Percentiles rank a stretch among this genome's conserved stretches.
phyloP scores from a whole-genome alignment of 768 basidiomycete species.

The Nevesoporus exiguus region DNA sequence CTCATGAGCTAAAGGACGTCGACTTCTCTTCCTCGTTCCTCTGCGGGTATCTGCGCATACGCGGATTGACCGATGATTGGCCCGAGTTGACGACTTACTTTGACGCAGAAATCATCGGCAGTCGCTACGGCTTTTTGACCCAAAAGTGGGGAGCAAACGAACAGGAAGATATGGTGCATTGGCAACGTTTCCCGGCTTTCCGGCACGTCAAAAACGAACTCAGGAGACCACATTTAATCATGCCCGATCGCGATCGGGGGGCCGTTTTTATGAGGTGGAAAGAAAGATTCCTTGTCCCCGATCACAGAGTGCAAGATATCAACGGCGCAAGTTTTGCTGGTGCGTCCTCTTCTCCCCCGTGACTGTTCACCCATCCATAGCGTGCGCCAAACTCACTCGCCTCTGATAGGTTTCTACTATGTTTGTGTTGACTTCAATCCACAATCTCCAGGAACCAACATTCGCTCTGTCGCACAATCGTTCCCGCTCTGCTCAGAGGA shows the following conservation, averaged over 20 bases:
- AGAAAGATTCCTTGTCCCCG: conserved; percentile 93
- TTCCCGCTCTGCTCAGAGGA: conserved; percentile 33
- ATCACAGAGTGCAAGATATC: conserved; percentile 90
- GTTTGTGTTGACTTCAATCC: conserved; percentile 93
- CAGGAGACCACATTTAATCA: conserved; percentile 71
- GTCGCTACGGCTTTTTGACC: conserved; percentile 87
- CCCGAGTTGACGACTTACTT: conserved; percentile 96
- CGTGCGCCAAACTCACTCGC: conserved; percentile 17
- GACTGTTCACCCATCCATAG: not conserved
- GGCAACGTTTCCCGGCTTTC: conserved; percentile 91
- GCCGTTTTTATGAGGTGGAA: conserved; percentile 97
- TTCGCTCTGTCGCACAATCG: conserved; percentile 34
- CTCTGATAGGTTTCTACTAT: conserved; percentile 79
- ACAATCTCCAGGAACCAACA: conserved; percentile 37
- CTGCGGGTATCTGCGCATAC: conserved; percentile 90
- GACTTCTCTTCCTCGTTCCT: conserved; percentile 83
- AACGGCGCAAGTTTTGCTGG: conserved; percentile 94
- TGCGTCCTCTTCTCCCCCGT: conserved; percentile 35
- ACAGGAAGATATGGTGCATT: conserved; percentile 90
- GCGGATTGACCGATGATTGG: conserved; percentile 89
- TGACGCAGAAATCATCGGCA: conserved; percentile 93
- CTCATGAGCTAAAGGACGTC: conserved; percentile 60
- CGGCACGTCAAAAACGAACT: conserved; percentile 77
- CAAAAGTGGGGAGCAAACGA: conserved; percentile 88
- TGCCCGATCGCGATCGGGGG: conserved; percentile 71